phyloP scores from a whole-genome alignment of 2,329 filamentous ascomycete genomes.

The Penicillium nordicum region DNA sequence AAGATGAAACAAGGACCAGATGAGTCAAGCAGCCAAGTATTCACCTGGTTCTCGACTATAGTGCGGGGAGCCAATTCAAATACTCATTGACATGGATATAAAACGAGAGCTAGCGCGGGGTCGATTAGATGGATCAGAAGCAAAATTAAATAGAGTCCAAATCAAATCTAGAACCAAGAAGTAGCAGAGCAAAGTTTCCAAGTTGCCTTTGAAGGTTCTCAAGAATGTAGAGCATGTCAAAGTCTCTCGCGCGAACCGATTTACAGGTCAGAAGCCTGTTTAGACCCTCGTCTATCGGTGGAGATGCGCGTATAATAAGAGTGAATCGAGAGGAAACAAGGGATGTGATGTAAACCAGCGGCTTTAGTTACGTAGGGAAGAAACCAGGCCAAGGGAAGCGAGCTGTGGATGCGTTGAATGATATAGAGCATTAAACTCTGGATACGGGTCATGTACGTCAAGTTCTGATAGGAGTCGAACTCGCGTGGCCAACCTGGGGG shows the following conservation, averaged over 20 bases:
- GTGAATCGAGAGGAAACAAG: slow-evolving; percentile 13
- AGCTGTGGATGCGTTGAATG: neutral
- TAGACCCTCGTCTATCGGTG: neutral
- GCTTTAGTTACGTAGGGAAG: neutral
- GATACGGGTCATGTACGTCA: neutral
- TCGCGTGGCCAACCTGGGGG: neutral
- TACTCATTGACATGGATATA: slow-evolving; percentile 2
- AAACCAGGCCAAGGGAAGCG: neutral
- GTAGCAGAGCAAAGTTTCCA: neutral
- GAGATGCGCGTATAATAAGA: neutral
- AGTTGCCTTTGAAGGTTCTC: neutral
- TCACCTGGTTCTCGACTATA: neutral
- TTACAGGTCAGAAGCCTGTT: slow-evolving; percentile 17
- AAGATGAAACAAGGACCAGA: slow-evolving; percentile 1
- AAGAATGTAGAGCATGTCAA: slow-evolving; percentile 1
- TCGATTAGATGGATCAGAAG: neutral
- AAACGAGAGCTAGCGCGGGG: neutral
- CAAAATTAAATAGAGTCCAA: neutral
- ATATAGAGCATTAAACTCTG: neutral
- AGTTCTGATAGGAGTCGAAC: neutral
- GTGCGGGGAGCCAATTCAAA: slow-evolving; percentile 7
- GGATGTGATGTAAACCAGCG: slow-evolving; percentile 6
- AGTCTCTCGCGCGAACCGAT: slow-evolving; percentile 1
- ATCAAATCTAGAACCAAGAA: neutral
- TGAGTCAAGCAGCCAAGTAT: neutral